These are phyloP conservation scores for Conringia planisiliqua DNA, from an alignment of 345 rosid genomes.

Conservation along the genomic window DNA sequence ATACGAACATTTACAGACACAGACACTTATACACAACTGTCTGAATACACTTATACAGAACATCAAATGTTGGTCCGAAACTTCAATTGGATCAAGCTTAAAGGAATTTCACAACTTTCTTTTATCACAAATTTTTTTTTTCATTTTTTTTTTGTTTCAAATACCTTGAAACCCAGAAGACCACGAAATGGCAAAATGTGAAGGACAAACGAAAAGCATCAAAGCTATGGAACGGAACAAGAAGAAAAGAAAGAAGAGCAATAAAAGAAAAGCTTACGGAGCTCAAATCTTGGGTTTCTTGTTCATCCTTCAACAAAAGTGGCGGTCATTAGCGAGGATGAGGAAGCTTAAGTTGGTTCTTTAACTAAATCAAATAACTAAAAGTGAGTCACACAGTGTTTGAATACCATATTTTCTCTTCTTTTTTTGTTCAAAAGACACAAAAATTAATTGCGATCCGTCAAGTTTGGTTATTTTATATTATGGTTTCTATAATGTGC, in stretches of 20 bases:
- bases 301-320: constrained; percentile 15
- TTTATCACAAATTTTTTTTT: no score
- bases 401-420: neutral
- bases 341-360: neutral
- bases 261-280: constrained; percentile 20
- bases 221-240: neutral
- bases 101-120: neutral
- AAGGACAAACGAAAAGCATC: neutral
- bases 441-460: neutral
- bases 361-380: neutral
- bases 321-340: neutral
- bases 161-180: constrained; percentile 8
- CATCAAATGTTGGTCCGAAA: neutral
- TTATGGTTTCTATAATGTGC: neutral
- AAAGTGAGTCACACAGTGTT: neutral
- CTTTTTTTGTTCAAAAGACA: neutral
- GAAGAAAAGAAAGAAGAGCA: neutral
- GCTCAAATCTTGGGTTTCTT: constrained; percentile 28
- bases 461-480: neutral
- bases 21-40: neutral
- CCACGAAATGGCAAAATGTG: neutral
- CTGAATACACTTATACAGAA: neutral
- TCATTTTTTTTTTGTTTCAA: neutral
- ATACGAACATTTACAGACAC: no score
- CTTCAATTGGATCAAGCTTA: neutral